Base-by-base conservation (phyloP, 2,329 filamentous ascomycete species). In the Cladosporium sp. region DNA sequence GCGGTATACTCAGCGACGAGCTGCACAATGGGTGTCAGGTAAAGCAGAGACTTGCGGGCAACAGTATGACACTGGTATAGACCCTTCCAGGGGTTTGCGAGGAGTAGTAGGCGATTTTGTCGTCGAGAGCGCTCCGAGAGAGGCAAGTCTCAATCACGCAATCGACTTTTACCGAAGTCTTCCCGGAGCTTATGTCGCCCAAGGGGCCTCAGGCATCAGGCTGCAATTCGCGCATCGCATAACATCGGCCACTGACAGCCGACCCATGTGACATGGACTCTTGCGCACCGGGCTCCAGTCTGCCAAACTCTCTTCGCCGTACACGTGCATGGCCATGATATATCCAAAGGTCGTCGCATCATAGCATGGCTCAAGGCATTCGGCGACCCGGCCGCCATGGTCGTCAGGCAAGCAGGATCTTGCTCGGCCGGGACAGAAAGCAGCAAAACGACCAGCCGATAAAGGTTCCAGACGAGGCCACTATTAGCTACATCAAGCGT, bases 401-500 rank as follows among this genome's bases (percentile, higher is more conserved):
- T 33, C 49, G 38, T 30, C 39, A 51, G 15, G 16, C 33, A 33
- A 51, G 50, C 39, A 49, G 50, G 32, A 9, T 25, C 4, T 25
- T 48, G 8, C 13, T 49, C 30, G 35, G 29, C 27, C 32, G 19
- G 8, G 27, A 32, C 33, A 18, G 27, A 18, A 46, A 47, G 22
- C 35, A 30, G 16, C 25, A 36, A 4, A n/a, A 35, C 15, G 32
- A n/a, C 7, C 32, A n/a, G 15, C 13, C 12, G 32, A 7, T 19
- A 22, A 53, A 47, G 22, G 38, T n/a, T 12, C 35, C 86, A 32
- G 86, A 95, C 64, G 85, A 82, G 63, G 84, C 86, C n/a, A 95
- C 90, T 0, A 72, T 82, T 20, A 78, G 84, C 54, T 80, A 96
- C 57, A 88, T 96, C 69, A 87, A 90, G 53, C 85, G 89, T 43